phyloP scores from a whole-genome alignment of 805 yeast genomes.

The Nakazawaea anatomiae region DNA sequence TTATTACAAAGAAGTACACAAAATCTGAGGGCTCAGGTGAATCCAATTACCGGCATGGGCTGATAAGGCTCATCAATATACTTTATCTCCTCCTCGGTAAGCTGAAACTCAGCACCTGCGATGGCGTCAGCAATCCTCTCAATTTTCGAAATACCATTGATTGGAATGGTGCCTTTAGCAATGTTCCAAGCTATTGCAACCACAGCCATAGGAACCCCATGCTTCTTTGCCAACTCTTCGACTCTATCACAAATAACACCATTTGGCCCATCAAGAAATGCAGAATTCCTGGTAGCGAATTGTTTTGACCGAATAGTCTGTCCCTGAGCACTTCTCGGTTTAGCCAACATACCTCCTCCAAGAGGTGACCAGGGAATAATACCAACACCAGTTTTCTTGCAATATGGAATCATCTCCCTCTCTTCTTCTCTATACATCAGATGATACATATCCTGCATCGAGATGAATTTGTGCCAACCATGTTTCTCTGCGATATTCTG shows the following conservation, averaged over 20 bases:
- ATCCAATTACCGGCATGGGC: slow-evolving; percentile 29
- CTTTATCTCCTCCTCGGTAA: slow-evolving; percentile 29
- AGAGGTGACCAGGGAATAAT: slow-evolving; percentile 56
- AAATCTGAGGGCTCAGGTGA: slow-evolving; percentile 25
- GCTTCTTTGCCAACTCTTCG: slow-evolving; percentile 44
- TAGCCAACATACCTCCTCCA: slow-evolving; percentile 37
- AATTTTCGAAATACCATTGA: slow-evolving; percentile 44
- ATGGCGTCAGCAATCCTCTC: slow-evolving; percentile 49
- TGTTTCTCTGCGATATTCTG: slow-evolving; percentile 51
- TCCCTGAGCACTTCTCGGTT: slow-evolving; percentile 21
- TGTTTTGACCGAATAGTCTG: slow-evolving; percentile 31
- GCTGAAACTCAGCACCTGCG: slow-evolving; percentile 28
- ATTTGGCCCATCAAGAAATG: slow-evolving; percentile 17
- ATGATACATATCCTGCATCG: slow-evolving; percentile 53
- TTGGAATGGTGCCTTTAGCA: slow-evolving; percentile 45
- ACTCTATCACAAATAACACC: slow-evolving; percentile 39
- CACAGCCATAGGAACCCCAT: slow-evolving; percentile 44
- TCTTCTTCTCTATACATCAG: slow-evolving; percentile 57
- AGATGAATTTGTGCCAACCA: slow-evolving; percentile 52
- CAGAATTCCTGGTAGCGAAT: slow-evolving; percentile 13
- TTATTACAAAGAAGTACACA: no score
- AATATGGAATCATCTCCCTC: slow-evolving; percentile 50
- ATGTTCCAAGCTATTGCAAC: slow-evolving; percentile 50
- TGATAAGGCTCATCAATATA: slow-evolving; percentile 32
- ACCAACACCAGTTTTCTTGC: slow-evolving; percentile 47